Evolutionary conservation across 1,139 yeast genomes (phyloP), one percentile per base, ranked within the genome.

Genomic region (Hyphopichia buzzinii): DNA sequence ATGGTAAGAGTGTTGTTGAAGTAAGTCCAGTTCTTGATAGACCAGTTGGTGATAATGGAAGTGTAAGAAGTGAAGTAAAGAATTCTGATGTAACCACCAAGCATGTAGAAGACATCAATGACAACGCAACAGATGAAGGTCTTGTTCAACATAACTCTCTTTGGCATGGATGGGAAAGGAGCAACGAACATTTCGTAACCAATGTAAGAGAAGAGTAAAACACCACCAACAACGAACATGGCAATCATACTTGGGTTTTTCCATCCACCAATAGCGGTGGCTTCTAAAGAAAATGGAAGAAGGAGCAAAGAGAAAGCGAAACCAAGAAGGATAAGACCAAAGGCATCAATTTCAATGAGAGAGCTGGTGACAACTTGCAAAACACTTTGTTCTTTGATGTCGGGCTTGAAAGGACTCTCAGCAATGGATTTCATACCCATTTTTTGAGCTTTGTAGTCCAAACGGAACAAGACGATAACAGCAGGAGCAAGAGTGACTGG

Each of bases 181-280:
- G 65, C 60, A 29, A 48, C 41, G 35, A 39, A 49, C 25, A 50
- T 37, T 44, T 64, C 68, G 32, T 49, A 59, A 17, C 58, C 23
- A 4, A 46, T 44, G 37, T 54, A 60, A 7, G 39, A 26, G 13
- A 62, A 46, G 23, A 64, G 41, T 4, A 64, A 37, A 3, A 62
- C 34, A 26, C 60, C 65, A 35, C 69, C 69, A 33, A 59, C 58
- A 22, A 53, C 53, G 25, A 58, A 44, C 70, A 64, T 64, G 27
- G 70, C 68, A 37, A 64, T 62, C 46, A 64, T 46, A 39, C 65
- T 59, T 26, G 68, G 67, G 39, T 62, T 63, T 21, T 38, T 48
- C 64, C 65, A 64, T 8, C 54, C 57, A 15, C 49, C 49, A 1
- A 43, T 33, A 13, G 67, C 69, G 26, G 47, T 37, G 3, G 49